phyloP scores from a whole-genome alignment of 2,329 filamentous ascomycete species.

The Colletotrichum eleusines region DNA sequence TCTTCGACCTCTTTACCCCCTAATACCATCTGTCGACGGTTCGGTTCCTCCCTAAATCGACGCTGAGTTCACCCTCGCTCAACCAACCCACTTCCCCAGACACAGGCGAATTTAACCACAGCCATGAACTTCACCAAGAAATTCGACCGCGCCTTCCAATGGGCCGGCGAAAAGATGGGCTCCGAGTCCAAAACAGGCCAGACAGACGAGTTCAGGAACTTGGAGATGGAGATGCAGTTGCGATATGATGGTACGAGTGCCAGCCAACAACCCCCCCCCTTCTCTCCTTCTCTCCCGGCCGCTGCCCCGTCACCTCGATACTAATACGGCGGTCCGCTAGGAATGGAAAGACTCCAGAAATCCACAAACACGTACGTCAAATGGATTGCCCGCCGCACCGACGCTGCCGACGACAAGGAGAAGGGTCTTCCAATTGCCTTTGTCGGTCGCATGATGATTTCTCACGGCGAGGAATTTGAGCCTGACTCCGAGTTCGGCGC shows the following conservation, averaged over 20 bases:
- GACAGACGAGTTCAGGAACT: slow-evolving; percentile 89
- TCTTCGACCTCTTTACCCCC: slow-evolving; percentile 7
- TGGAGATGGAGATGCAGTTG: slow-evolving; percentile 91
- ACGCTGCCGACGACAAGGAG: slow-evolving; percentile 85
- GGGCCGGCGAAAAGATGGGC: slow-evolving; percentile 97
- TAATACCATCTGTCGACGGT: slow-evolving; percentile 12
- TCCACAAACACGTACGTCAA: slow-evolving; percentile 90
- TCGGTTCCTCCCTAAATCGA: neutral
- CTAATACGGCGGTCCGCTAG: slow-evolving; percentile 59
- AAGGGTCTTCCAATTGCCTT: slow-evolving; percentile 84
- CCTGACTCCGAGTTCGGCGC: slow-evolving; percentile 90
- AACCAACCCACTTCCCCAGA: neutral
- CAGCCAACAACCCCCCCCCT: too few species aligned
- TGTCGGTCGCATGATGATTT: slow-evolving; percentile 86
- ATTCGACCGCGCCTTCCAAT: slow-evolving; percentile 96
- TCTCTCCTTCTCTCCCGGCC: neutral
- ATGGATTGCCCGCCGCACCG: slow-evolving; percentile 85
- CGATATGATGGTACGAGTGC: slow-evolving; percentile 82
- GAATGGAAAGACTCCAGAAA: slow-evolving; percentile 89
- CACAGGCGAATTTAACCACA: slow-evolving; percentile 17
- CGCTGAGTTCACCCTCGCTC: neutral
- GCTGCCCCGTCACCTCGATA: neutral
- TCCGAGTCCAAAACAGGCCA: slow-evolving; percentile 87
- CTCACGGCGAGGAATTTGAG: slow-evolving; percentile 93
- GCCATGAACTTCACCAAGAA: slow-evolving; percentile 79